Base-by-base conservation (phyloP, 768 basidiomycete species). In the Boletus tylopilopsis region DNA sequence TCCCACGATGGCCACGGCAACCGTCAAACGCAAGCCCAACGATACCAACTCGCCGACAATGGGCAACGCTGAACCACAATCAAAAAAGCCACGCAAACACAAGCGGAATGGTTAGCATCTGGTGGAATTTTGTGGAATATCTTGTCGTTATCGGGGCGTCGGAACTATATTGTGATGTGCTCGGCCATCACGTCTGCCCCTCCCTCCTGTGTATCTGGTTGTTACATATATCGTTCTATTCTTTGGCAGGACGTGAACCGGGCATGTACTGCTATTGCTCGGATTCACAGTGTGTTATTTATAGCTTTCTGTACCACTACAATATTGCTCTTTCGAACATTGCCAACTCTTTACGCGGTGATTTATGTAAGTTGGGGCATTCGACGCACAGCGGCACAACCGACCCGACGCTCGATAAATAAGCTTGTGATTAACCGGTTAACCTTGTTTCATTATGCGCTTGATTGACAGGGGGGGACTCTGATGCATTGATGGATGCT, bases 1-100 rank as follows among this genome's bases (percentile, higher is more conserved):
- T 25, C 77, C 81, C 4, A 70, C 78, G 10, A 58, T 78, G 67
- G 46, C 73, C 30, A 67, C 72, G 58, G 68, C 79, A 41, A 69
- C 77, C 23, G 67, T 82, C 61, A 85, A 84, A 66, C 74, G 83
- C 59, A 84, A 83, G 50, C 71, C 57, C 50, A 64, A 59, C 53
- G 69, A 74, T 50, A 66, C 69, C 51, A 65, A 76, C 18, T 81
- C 84, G 22, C 81, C 84, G 37, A 76, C 78, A 30, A 72, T 74
- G 44, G 66, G 71, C 50, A 72, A 70, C 45, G 70, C 64, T 55
- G 75, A 78, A 44, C 74, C 76, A 53, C 78, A 74, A 33, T 66
- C 75, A 32, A 56, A 71, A 55, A 87, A 82, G 70, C 60, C 74
- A 30, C 78, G 85, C 50, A 84, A 82, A 71, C 73, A 73, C 57